Percentiles rank a stretch among this genome's conserved stretches.
These are phyloP conservation scores for Solanum arcanum DNA, from an alignment of 257 asterid genomes.

Conservation along the genomic window DNA sequence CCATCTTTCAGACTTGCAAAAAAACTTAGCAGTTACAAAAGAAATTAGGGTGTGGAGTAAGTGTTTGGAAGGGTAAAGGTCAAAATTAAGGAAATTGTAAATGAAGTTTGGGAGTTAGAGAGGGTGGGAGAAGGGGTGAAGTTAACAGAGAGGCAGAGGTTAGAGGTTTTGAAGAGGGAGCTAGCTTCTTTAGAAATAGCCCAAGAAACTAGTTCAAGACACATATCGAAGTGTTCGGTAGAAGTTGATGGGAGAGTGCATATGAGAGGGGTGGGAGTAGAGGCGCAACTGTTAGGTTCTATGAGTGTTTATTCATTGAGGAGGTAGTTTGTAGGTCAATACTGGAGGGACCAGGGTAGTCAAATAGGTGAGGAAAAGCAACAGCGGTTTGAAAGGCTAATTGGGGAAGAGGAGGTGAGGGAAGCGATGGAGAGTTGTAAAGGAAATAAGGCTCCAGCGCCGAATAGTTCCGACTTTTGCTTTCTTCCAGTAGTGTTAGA, in stretches of 20 bases:
- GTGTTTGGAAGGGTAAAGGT: not conserved
- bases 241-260: not conserved
- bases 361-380: not conserved
- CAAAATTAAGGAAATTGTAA: not conserved
- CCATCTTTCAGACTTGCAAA: not conserved
- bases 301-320: not conserved
- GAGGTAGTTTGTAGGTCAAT: not conserved
- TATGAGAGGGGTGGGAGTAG: not conserved
- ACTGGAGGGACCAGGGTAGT: not conserved
- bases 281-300: not conserved
- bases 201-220: not conserved
- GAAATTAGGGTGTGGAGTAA: not conserved
- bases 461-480: not conserved
- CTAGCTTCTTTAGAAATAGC: not conserved
- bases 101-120: not conserved
- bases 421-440: not conserved
- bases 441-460: not conserved
- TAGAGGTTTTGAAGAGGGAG: not conserved
- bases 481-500: not conserved
- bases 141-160: not conserved
- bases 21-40: not conserved
- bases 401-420: not conserved
- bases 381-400: not conserved
- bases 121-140: not conserved
- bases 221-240: not conserved